phyloP scores from a whole-genome alignment of 805 yeast genomes.

The Saitoella complicata region DNA sequence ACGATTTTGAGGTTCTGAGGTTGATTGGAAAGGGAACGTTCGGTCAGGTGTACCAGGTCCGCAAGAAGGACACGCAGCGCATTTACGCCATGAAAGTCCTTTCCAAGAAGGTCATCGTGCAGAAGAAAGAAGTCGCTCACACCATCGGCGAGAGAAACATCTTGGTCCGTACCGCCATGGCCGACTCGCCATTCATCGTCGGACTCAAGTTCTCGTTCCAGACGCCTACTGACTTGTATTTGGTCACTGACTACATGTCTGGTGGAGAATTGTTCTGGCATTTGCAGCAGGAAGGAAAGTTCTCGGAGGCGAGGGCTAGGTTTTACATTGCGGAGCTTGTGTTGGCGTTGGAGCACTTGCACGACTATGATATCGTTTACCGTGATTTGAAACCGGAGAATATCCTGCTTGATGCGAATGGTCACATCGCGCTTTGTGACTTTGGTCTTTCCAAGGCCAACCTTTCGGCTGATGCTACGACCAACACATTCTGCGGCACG shows the following conservation, averaged over 20 bases:
- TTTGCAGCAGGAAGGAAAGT: constrained; percentile 89
- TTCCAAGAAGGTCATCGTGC: constrained; percentile 85
- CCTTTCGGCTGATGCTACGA: constrained; percentile 62
- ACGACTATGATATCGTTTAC: constrained; percentile 88
- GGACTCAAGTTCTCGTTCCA: constrained; percentile 93
- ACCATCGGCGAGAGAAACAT: constrained; percentile 95
- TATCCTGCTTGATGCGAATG: constrained; percentile 86
- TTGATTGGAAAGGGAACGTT: constrained; percentile 91
- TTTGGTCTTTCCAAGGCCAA: constrained; percentile 94
- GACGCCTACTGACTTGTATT: constrained; percentile 78
- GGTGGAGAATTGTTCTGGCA: constrained; percentile 98
- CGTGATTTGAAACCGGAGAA: constrained; percentile 96
- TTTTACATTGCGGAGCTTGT: constrained; percentile 94
- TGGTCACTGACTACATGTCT: constrained; percentile 94
- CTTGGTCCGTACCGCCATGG: constrained; percentile 77
- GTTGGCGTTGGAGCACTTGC: constrained; percentile 82
- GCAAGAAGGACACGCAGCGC: constrained; percentile 73
- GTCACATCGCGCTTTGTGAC: constrained; percentile 94
- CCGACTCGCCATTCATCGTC: constrained; percentile 83
- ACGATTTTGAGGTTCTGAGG: constrained; percentile 82
- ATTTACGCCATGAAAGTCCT: constrained; percentile 96
- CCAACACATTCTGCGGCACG: constrained; percentile 96
- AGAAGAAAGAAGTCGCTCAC: constrained; percentile 94
- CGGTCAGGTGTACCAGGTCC: constrained; percentile 94
- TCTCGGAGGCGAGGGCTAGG: constrained; percentile 83